Conservation (phyloP, 768 basidiomycete species). For the Boletales sp. region DNA sequence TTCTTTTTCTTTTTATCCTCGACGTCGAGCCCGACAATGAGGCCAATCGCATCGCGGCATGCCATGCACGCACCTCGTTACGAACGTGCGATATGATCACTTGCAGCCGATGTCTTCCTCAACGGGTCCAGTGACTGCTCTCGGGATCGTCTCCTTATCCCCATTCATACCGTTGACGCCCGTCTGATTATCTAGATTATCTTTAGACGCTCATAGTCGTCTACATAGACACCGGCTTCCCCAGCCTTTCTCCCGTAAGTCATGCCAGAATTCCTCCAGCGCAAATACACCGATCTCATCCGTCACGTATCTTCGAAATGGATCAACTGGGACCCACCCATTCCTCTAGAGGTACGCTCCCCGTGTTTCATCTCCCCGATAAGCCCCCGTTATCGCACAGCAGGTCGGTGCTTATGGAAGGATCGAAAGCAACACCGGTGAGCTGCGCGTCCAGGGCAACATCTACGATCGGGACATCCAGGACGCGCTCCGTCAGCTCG, state of each 20-base stretch:
- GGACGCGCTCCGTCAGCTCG: conserved; percentile 8
- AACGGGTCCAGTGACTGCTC: too few relatives aligned
- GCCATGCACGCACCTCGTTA: neutral
- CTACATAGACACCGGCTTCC: too few relatives aligned
- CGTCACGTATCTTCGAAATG: conserved; percentile 30
- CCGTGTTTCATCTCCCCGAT: too few relatives aligned
- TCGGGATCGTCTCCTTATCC: too few relatives aligned
- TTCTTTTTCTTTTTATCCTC: too few relatives aligned
- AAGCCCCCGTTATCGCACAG: too few relatives aligned
- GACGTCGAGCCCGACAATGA: too few relatives aligned
- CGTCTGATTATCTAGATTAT: too few relatives aligned
- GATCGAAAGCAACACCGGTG: conserved; percentile 28
- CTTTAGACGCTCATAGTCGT: too few relatives aligned
- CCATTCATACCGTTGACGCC: too few relatives aligned
- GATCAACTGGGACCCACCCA: conserved; percentile 38
- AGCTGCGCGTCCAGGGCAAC: conserved; percentile 29
- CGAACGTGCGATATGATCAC: neutral
- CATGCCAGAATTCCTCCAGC: conserved; percentile 12
- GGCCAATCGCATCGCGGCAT: neutral
- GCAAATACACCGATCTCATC: conserved; percentile 38
- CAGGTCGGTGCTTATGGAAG: conserved; percentile 35
- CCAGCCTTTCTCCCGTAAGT: neutral
- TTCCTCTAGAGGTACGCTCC: conserved; percentile 25
- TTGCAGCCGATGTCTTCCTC: too few relatives aligned
- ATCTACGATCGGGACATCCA: conserved; percentile 27